Evolutionary conservation across 768 basidiomycete genomes (phyloP).

Genomic region (Artomyces pyxidatus): DNA sequence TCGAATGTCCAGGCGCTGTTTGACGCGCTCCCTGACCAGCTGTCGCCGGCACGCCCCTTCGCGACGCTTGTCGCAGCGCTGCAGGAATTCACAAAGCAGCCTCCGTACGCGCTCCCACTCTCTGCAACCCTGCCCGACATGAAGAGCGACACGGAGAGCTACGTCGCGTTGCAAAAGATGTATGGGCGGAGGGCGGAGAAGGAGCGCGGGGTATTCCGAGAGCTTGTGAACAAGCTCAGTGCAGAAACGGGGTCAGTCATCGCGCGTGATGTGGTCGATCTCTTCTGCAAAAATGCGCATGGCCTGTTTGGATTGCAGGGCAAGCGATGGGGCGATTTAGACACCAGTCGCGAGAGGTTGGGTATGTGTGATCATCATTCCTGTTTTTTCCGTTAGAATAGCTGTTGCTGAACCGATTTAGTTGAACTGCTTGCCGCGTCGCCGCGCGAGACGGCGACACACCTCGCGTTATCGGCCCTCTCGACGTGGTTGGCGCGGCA

Average conservation of each 20-base stretch:
- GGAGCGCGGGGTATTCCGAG: slow-evolving; percentile 44
- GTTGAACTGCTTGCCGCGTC: slow-evolving; percentile 31
- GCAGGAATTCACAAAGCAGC: slow-evolving; percentile 47
- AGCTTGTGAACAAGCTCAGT: slow-evolving; percentile 33
- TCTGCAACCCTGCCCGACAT: slow-evolving; percentile 89
- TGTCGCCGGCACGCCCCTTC: slow-evolving; percentile 12
- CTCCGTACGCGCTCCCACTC: slow-evolving; percentile 66
- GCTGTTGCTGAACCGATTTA: slow-evolving; percentile 18
- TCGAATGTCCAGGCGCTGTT: slow-evolving; percentile 13
- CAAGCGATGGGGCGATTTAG: slow-evolving; percentile 49
- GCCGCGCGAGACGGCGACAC: slow-evolving; percentile 56
- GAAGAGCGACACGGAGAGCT: slow-evolving; percentile 81
- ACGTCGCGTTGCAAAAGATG: slow-evolving; percentile 77
- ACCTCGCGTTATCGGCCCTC: slow-evolving; percentile 67
- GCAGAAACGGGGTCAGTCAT: slow-evolving; percentile 38
- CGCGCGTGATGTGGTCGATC: slow-evolving; percentile 49
- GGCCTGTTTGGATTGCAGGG: slow-evolving; percentile 61
- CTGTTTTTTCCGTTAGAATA: not conserved
- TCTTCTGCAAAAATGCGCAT: slow-evolving; percentile 77
- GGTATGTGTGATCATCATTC: slow-evolving; percentile 30
- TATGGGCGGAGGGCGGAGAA: slow-evolving; percentile 73
- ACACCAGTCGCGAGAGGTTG: slow-evolving; percentile 39
- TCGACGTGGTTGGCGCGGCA: slow-evolving; percentile 21
- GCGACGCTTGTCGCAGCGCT: slow-evolving; percentile 53
- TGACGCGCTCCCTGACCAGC: not conserved